Evolutionary conservation across 495 filamentous ascomycete species (phyloP).

Genomic region (Xylaria curta): DNA sequence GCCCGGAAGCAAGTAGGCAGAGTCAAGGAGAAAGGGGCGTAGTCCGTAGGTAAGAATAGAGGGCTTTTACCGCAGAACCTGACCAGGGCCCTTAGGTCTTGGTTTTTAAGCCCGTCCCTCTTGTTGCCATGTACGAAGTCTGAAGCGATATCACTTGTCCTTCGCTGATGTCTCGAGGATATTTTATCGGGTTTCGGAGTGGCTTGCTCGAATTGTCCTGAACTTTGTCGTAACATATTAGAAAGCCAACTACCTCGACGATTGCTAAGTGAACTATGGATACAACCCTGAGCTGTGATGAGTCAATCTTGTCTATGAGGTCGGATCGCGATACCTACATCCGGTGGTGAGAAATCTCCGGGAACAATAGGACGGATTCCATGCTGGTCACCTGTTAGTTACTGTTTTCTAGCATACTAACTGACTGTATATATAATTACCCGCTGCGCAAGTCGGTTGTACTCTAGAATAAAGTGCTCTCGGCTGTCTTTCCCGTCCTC

Average conservation of each 20-base stretch:
- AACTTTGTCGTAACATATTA: conserved; percentile 34
- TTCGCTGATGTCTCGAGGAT: conserved; percentile 47
- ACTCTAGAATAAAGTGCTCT: conserved; percentile 54
- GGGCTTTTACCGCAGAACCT: conserved; percentile 76
- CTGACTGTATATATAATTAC: conserved; percentile 30
- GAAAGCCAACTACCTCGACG: conserved; percentile 38
- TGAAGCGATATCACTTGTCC: conserved; percentile 58
- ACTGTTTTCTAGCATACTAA: background rate
- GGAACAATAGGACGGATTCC: conserved; percentile 46
- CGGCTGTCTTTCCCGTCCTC: conserved; percentile 51
- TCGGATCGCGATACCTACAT: conserved; percentile 27
- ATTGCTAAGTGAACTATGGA: background rate
- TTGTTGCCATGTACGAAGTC: conserved; percentile 53
- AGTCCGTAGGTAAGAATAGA: conserved; percentile 69
- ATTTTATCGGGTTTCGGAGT: conserved; percentile 24
- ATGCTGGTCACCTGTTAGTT: conserved; percentile 38
- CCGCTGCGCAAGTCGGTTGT: conserved; percentile 61
- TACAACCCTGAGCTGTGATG: background rate
- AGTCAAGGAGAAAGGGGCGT: conserved; percentile 66
- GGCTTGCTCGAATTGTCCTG: conserved; percentile 29
- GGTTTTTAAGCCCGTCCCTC: conserved; percentile 65
- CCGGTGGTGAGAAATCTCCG: conserved; percentile 31
- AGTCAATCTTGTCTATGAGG: conserved; percentile 8
- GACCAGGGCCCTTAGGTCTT: conserved; percentile 67
- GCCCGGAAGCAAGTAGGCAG: conserved; percentile 80